Percentiles rank a stretch among this genome's conserved stretches.
phyloP scores from a whole-genome alignment of 108 stramenopile species.

The Cyclotella baltica region DNA sequence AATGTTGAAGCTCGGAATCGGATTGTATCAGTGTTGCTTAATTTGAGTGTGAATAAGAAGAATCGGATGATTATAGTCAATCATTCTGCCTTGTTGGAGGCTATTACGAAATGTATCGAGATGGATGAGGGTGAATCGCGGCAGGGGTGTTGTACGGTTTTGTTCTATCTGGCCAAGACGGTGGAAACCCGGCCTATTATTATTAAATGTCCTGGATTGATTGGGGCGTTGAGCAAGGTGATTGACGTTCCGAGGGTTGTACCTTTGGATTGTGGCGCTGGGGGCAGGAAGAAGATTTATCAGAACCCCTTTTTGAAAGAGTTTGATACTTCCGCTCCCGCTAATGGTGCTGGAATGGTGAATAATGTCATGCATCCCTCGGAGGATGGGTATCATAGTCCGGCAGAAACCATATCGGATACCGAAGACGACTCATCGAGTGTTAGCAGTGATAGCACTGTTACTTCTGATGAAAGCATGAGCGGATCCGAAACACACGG shows the following conservation, averaged over 20 bases:
- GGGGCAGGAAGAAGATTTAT: conserved; percentile 7
- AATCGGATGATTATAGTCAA: conserved; percentile 60
- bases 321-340: too few species aligned
- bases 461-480: conserved; percentile 11
- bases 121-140: conserved; percentile 17
- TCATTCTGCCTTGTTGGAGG: conserved; percentile 41
- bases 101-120: background rate
- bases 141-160: conserved; percentile 65
- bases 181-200: conserved; percentile 71
- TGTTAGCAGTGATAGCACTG: conserved; percentile 1
- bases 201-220: conserved; percentile 61
- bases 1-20: background rate
- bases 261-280: background rate
- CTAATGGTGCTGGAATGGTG: too few species aligned
- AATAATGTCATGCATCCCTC: too few species aligned
- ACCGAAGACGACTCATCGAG: conserved; percentile 21
- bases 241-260: conserved; percentile 48
- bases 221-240: conserved; percentile 61
- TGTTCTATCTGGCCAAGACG: conserved; percentile 70
- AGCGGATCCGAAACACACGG: conserved; percentile 14
- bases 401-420: background rate
- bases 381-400: too few species aligned
- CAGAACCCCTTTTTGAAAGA: background rate
- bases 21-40: conserved; percentile 59
- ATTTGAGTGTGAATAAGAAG: conserved; percentile 58